Evolutionary conservation across 139 green algal genomes (phyloP).

Genomic region (Chlorella sp.): DNA sequence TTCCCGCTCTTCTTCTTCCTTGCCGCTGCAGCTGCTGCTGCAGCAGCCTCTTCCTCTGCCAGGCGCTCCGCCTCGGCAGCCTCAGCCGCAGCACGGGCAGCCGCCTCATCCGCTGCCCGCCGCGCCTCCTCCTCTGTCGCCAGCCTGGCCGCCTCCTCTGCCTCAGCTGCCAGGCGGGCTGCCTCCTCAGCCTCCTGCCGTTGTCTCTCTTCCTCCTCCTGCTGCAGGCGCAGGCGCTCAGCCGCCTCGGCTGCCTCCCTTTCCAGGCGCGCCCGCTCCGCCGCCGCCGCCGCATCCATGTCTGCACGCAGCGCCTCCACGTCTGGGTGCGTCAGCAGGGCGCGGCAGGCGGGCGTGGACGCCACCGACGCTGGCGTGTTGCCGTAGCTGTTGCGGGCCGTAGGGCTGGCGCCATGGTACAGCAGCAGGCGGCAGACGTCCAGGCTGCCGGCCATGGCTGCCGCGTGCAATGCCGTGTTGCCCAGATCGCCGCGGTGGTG

Average conservation of each 20-base stretch:
- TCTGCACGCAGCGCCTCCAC: neutral
- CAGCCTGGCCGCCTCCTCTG: neutral
- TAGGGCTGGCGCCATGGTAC: neutral
- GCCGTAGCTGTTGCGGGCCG: neutral
- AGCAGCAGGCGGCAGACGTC: neutral
- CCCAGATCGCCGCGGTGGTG: neutral
- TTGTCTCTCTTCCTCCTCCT: neutral
- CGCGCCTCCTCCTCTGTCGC: neutral
- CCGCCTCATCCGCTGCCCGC: neutral
- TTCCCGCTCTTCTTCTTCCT: neutral
- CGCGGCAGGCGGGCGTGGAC: neutral
- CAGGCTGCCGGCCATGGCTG: neutral
- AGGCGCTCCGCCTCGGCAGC: conserved; percentile 10
- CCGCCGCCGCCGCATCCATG: conserved; percentile 6
- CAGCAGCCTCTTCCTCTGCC: neutral
- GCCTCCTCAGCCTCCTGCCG: neutral
- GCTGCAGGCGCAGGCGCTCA: neutral
- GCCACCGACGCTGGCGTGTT: conserved; percentile 7
- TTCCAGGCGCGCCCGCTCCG: neutral
- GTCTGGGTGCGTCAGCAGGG: neutral
- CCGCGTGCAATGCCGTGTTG: conserved; percentile 3
- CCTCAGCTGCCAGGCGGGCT: neutral
- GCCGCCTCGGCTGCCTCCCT: neutral
- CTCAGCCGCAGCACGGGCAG: neutral
- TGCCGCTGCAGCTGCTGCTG: neutral